Evolutionary conservation across 1,284 basidiomycete genomes (phyloP), one percentile per base, ranked within the genome.

Genomic region (Trichosporon coremiiforme): DNA sequence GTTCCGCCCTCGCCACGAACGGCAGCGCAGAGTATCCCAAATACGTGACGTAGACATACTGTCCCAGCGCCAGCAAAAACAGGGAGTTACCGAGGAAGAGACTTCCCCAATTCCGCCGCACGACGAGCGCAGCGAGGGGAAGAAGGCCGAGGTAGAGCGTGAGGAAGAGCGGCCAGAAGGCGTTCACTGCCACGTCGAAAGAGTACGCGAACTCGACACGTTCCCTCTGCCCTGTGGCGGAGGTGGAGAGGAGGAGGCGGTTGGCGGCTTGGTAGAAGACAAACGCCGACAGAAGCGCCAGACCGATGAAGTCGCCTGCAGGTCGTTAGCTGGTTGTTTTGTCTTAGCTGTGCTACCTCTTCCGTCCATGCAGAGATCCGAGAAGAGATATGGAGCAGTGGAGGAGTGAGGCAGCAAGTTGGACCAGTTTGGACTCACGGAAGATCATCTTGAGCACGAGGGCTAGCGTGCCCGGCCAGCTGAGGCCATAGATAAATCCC

Each of bases 111-210:
- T 92, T 94, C 75, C 90, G 89, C 78, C 88, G 88, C 31, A 92
- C 87, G 64, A 97, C 86, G 50, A 96, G 87, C 1, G 93, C 90
- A 0, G 93, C 87, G 5, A 97, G 86, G 72, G 94, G 89, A 3
- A 96, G 86, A 78, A 96, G 92, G 0, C 90, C 90, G 67, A 94
- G 85, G 80, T 95, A 95, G 66, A 95, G 87, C 17, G 92, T 91
- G 70, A 96, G 87, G 84, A 92, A 95, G 67, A 94, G 86, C 4
- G 94, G 94, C 84, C 96, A 96, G 86, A 97, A 97, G 4, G 93
- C 90, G 78, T 97, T 97, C 73, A 91, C 94, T 79, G 95, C 94
- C 17, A 97, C 92, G 82, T 97, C 95, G 77, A 98, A 95, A 15
- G 92, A 92, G 83, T 95, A 97, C 17, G 90, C 91, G 90, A 91